Evolutionary conservation across 352 stramenopile species (phyloP), one percentile per base, ranked within the genome.

Genomic region (Phytophthora ohioensis): DNA sequence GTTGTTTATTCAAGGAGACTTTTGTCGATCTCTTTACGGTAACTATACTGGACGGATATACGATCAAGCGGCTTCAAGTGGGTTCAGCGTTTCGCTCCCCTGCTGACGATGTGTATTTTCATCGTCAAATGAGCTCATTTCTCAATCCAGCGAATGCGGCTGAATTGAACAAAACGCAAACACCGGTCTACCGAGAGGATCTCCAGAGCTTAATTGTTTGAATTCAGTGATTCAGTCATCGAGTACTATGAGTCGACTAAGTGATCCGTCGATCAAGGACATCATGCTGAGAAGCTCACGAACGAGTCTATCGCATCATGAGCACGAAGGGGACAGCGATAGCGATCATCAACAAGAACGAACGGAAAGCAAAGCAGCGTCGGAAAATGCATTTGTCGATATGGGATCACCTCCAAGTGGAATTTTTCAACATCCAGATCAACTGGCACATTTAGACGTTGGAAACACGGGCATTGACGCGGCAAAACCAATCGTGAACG

Each of bases 211-310:
- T 27, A 27, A 27, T 27, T 27, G 21, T 27, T 27, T 27, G 21
- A 27, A 27, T 27, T 27, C 21, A 27, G 21, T 27, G 21, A 27
- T 27, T 27, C 21, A n/a, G 13, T 46, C 41, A 46, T 10, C 41
- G 13, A 46, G 41, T 27, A 27, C 1, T 6, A 66, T 66, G 58
- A 58, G 36, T 58, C 46, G 58, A 58, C 11, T 66, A 17, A 15
- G 27, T 12, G 30, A 66, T 58, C 47, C 46, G 21, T 43, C 46
- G 30, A 38, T 49, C 15, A 58, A 52, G 15, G 58, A 66, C 36
- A 52, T 58, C 31, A 38, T 66, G 47, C 9, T 52, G 35, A 48
- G 58, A 36, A 36, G 58, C 13, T 58, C 58, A 4, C 58, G 58
- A 13, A 52, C 58, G 36, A 66, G 58, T 36, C 17, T 42, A 4